Evolutionary conservation across 768 basidiomycete genomes (phyloP).

Genomic region (Termitomyces sp.): DNA sequence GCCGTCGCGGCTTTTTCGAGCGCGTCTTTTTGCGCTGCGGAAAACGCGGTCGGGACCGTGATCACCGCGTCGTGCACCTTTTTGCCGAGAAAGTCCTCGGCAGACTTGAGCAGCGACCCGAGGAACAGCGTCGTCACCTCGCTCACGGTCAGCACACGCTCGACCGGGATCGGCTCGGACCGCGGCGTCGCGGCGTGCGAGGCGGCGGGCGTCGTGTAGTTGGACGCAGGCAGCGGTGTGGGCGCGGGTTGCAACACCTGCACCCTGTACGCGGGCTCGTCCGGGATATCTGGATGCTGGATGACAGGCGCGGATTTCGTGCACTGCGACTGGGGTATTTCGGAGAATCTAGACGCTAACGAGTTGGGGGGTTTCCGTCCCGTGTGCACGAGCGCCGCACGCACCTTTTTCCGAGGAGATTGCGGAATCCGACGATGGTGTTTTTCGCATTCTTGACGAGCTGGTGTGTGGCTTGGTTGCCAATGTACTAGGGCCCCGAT

Average conservation of each 20-base stretch:
- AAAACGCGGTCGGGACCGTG: constrained; percentile 74
- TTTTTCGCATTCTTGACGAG: constrained; percentile 93
- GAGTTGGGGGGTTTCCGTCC: background rate
- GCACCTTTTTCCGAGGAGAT: constrained; percentile 88
- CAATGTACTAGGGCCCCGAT: constrained; percentile 78
- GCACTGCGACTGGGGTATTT: constrained; percentile 50
- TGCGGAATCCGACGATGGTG: constrained; percentile 92
- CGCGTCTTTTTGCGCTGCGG: constrained; percentile 59
- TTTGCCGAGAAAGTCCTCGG: constrained; percentile 86
- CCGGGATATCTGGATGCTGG: constrained; percentile 64
- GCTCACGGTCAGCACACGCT: constrained; percentile 72
- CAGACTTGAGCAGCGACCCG: constrained; percentile 76
- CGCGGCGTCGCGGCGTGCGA: constrained; percentile 69
- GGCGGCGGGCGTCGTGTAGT: constrained; percentile 53
- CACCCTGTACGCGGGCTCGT: constrained; percentile 81
- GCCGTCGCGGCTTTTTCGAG: constrained; percentile 68
- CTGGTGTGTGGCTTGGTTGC: constrained; percentile 90
- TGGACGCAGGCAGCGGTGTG: constrained; percentile 38
- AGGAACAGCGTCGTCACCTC: constrained; percentile 88
- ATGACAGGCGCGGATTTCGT: constrained; percentile 67
- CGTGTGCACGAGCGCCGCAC: background rate
- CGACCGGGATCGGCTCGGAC: constrained; percentile 59
- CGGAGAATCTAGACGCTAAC: constrained; percentile 55
- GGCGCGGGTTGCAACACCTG: constrained; percentile 77
- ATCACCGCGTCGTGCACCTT: constrained; percentile 78